Conservation (phyloP, 192 early-diverging fungal species). For the Podila epicladia region DNA sequence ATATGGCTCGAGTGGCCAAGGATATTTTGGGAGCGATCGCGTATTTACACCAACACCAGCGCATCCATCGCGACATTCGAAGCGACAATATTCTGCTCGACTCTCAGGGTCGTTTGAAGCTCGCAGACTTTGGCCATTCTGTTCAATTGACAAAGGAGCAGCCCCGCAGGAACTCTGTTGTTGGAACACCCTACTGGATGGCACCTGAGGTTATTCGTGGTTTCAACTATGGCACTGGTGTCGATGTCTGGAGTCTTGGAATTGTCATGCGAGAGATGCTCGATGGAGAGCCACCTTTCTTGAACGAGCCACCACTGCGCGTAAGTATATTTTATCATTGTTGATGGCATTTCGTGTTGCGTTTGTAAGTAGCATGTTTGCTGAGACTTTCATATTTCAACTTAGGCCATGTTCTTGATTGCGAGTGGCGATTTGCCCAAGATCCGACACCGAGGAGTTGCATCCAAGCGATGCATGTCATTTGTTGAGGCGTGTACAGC, state of each 20-base stretch:
- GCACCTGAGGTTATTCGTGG: constrained; percentile 95
- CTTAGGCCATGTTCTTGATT: constrained; percentile 49
- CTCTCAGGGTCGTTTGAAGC: constrained; percentile 85
- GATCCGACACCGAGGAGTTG: constrained; percentile 20
- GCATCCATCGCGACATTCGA: constrained; percentile 95
- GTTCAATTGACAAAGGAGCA: constrained; percentile 87
- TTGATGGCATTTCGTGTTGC: neutral
- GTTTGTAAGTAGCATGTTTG: neutral
- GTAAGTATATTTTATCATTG: constrained; percentile 22
- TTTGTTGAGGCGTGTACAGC: constrained; percentile 35
- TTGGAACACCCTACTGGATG: constrained; percentile 98
- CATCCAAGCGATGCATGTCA: constrained; percentile 27
- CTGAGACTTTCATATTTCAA: neutral
- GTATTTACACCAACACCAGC: constrained; percentile 79
- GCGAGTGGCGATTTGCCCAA: constrained; percentile 39
- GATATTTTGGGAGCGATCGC: constrained; percentile 83
- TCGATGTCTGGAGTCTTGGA: constrained; percentile 95
- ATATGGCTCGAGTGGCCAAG: constrained; percentile 91
- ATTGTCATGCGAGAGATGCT: constrained; percentile 96
- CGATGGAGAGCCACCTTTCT: constrained; percentile 94
- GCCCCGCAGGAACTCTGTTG: constrained; percentile 86
- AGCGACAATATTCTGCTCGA: constrained; percentile 93
- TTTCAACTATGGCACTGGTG: constrained; percentile 89
- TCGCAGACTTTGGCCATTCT: constrained; percentile 97
- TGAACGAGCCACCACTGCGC: constrained; percentile 81